phyloP scores from a whole-genome alignment of 2,329 filamentous ascomycete species.

The Westerdykella ornata region DNA sequence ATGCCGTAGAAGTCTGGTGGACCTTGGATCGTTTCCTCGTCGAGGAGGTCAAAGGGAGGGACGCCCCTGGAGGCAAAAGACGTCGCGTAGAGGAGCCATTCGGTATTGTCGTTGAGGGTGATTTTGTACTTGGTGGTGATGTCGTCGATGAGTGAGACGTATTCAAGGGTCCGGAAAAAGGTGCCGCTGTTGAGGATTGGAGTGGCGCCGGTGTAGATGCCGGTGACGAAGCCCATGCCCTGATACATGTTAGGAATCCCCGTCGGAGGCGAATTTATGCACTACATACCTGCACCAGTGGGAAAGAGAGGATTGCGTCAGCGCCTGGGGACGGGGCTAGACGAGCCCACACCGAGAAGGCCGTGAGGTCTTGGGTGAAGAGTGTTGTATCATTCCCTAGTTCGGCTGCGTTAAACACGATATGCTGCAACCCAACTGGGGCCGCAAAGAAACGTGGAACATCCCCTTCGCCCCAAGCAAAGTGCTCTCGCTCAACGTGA shows the following conservation, averaged over 20 bases:
- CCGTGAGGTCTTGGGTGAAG: slow-evolving; percentile 47
- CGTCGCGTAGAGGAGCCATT: slow-evolving; percentile 76
- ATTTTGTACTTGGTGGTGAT: slow-evolving; percentile 71
- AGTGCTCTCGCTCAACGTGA: slow-evolving; percentile 63
- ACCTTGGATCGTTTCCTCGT: slow-evolving; percentile 60
- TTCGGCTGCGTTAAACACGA: slow-evolving; percentile 74
- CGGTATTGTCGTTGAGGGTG: slow-evolving; percentile 59
- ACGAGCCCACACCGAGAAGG: slow-evolving; percentile 61
- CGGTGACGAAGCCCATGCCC: slow-evolving; percentile 84
- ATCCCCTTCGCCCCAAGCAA: slow-evolving; percentile 42
- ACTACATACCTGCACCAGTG: slow-evolving; percentile 53
- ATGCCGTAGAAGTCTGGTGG: slow-evolving; percentile 63
- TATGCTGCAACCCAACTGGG: slow-evolving; percentile 73
- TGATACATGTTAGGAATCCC: slow-evolving; percentile 33
- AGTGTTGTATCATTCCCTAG: slow-evolving; percentile 56
- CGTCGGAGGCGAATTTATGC: background rate
- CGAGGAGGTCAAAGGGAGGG: slow-evolving; percentile 62
- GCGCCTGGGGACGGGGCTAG: slow-evolving; percentile 52
- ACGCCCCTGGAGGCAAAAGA: slow-evolving; percentile 49
- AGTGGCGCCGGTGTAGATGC: slow-evolving; percentile 61
- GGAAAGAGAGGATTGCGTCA: slow-evolving; percentile 62
- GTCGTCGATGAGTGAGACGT: slow-evolving; percentile 24
- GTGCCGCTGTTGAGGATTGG: slow-evolving; percentile 70
- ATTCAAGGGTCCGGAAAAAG: slow-evolving; percentile 62
- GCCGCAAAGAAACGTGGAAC: slow-evolving; percentile 66